Conservation (phyloP, 2,329 filamentous ascomycete species). For the Cryoendolithus antarcticus region DNA sequence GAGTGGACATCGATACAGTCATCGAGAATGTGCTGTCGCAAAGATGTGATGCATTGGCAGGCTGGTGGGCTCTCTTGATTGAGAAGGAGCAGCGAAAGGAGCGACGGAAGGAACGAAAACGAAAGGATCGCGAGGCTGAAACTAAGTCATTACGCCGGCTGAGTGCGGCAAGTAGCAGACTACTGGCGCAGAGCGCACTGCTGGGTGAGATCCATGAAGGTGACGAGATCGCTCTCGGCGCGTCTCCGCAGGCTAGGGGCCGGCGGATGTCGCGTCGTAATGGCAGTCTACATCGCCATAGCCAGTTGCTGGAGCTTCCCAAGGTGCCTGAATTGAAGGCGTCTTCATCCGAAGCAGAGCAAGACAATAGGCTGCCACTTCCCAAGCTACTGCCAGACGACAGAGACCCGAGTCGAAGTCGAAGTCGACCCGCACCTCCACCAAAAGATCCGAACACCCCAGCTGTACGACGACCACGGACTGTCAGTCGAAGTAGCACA, state of each 20-base stretch:
- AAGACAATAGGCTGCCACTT: background rate
- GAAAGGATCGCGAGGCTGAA: constrained; percentile 73
- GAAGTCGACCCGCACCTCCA: constrained; percentile 65
- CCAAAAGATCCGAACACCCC: constrained; percentile 63
- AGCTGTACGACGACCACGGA: constrained; percentile 39
- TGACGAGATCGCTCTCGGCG: constrained; percentile 44
- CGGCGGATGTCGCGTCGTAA: constrained; percentile 55
- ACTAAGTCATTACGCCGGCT: constrained; percentile 66
- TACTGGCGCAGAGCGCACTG: constrained; percentile 57
- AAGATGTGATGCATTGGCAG: constrained; percentile 76
- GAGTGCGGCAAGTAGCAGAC: constrained; percentile 76
- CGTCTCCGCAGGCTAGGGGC: constrained; percentile 58
- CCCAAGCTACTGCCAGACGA: background rate
- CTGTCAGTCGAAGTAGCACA: constrained; percentile 38
- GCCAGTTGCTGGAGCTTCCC: constrained; percentile 60
- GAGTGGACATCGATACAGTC: constrained; percentile 85
- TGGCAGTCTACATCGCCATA: constrained; percentile 15
- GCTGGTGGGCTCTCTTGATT: constrained; percentile 90
- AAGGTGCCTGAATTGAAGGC: constrained; percentile 56
- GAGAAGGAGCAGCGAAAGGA: constrained; percentile 93
- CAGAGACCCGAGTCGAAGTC: constrained; percentile 52
- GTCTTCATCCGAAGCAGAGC: constrained; percentile 17
- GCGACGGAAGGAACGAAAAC: constrained; percentile 63
- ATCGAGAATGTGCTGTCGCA: constrained; percentile 89
- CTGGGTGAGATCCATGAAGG: constrained; percentile 64